A percentile compares a stretch with the other conserved stretches of the same genome.
Evolutionary conservation across 2,329 filamentous ascomycete genomes (phyloP).

Genomic region (Furcasterigmium sp.): DNA sequence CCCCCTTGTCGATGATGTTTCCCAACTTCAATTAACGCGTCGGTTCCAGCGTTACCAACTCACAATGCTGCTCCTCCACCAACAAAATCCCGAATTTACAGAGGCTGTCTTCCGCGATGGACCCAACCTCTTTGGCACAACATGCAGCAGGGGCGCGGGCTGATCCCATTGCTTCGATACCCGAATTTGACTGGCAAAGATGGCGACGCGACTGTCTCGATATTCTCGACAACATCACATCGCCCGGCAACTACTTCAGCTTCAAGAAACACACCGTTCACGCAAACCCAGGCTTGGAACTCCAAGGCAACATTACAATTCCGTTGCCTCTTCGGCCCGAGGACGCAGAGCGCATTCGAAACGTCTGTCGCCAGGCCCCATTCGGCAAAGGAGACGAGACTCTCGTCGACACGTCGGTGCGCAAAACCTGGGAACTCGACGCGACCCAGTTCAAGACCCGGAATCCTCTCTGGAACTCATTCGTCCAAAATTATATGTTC

Average conservation of each 20-base stretch:
- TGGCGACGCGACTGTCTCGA: no score
- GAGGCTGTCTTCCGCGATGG: no score
- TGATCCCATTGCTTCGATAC: no score
- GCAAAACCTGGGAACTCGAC: slow-evolving; percentile 38
- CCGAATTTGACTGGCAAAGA: no score
- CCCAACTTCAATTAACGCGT: no score
- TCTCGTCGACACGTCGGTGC: slow-evolving; percentile 30
- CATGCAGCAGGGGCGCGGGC: no score
- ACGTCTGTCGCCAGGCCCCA: slow-evolving; percentile 21
- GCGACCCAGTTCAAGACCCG: slow-evolving; percentile 28
- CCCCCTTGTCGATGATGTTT: no score
- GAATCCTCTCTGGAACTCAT: slow-evolving; percentile 24
- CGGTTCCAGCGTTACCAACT: no score
- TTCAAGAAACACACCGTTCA: slow-evolving; percentile 8
- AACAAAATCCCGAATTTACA: no score
- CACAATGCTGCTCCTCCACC: no score
- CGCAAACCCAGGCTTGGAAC: slow-evolving; percentile 19
- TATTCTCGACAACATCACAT: slow-evolving; percentile 8
- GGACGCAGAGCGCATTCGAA: slow-evolving; percentile 18
- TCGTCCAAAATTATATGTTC: slow-evolving; percentile 17
- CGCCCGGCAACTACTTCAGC: slow-evolving; percentile 11
- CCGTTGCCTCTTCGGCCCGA: slow-evolving; percentile 17
- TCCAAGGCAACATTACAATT: slow-evolving; percentile 14
- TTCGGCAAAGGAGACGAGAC: slow-evolving; percentile 33
- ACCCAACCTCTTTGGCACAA: no score